These are phyloP conservation scores for Suillus plorans DNA, from an alignment of 768 basidiomycete genomes.

Conservation along the genomic window DNA sequence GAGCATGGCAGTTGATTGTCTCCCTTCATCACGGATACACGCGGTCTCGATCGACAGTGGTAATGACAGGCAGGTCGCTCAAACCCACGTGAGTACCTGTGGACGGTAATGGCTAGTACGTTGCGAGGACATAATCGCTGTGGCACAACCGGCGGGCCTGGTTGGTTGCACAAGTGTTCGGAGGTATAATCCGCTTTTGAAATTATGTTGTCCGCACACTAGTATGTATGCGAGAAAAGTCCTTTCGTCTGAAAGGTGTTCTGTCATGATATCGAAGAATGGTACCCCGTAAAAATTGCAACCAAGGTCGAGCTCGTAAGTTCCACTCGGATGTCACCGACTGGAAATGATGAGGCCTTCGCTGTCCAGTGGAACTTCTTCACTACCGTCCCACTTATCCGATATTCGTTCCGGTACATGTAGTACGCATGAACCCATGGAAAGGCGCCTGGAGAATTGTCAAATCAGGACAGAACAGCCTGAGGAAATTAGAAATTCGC, in stretches of 20 bases:
- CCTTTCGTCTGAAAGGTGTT: neutral
- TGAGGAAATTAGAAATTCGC: neutral
- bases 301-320: neutral
- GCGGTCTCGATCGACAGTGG: too few species aligned
- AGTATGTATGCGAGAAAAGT: neutral
- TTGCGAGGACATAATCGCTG: neutral
- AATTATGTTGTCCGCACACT: neutral
- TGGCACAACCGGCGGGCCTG: neutral
- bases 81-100: neutral
- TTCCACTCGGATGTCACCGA: neutral
- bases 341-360: neutral
- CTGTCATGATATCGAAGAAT: neutral
- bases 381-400: neutral
- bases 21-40: neutral
- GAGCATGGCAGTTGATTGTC: too few species aligned
- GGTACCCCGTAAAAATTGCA: neutral
- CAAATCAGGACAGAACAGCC: neutral
- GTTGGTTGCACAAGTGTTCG: neutral
- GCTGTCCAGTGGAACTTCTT: neutral
- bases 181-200: neutral
- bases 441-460: neutral
- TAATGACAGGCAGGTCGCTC: neutral
- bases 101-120: neutral
- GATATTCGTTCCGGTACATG: neutral
- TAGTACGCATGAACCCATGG: constrained; percentile 21